Conservation (phyloP, 805 yeast genomes). For the Pichia thaimueangensis region DNA sequence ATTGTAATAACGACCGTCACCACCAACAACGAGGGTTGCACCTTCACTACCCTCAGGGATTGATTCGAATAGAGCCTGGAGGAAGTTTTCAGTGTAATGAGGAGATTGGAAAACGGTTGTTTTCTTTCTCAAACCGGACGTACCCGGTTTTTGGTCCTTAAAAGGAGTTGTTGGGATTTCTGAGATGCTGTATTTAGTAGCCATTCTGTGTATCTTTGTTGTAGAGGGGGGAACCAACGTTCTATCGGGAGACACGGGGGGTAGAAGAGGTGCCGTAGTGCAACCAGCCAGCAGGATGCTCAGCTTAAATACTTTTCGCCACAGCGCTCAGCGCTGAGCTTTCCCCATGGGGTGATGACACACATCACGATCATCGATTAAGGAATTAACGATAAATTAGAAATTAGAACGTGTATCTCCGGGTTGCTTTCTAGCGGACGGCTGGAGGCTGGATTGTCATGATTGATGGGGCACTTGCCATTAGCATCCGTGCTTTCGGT, state of each 20-base stretch:
- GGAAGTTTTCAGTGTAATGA: conserved; percentile 87
- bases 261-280: too few species aligned
- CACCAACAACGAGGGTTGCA: conserved; percentile 85
- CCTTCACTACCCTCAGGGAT: conserved; percentile 83
- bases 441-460: too few species aligned
- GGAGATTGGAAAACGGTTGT: conserved; percentile 72
- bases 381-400: too few species aligned
- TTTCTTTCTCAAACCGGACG: conserved; percentile 93
- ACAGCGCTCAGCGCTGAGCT: background rate
- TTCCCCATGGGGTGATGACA: conserved; percentile 19
- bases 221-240: background rate
- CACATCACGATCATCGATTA: too few species aligned
- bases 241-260: too few species aligned
- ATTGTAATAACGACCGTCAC: conserved; percentile 94
- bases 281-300: too few species aligned
- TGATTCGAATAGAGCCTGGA: conserved; percentile 77
- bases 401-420: too few species aligned
- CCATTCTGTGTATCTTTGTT: background rate
- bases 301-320: too few species aligned
- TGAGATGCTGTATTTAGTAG: conserved; percentile 8
- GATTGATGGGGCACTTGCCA: too few species aligned
- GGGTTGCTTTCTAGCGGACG: too few species aligned
- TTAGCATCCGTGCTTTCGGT: too few species aligned
- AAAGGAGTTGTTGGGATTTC: conserved; percentile 63
- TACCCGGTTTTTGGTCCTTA: conserved; percentile 94